Evolutionary conservation across 768 basidiomycete genomes (phyloP).

Genomic region (Tricholoma matsutake): DNA sequence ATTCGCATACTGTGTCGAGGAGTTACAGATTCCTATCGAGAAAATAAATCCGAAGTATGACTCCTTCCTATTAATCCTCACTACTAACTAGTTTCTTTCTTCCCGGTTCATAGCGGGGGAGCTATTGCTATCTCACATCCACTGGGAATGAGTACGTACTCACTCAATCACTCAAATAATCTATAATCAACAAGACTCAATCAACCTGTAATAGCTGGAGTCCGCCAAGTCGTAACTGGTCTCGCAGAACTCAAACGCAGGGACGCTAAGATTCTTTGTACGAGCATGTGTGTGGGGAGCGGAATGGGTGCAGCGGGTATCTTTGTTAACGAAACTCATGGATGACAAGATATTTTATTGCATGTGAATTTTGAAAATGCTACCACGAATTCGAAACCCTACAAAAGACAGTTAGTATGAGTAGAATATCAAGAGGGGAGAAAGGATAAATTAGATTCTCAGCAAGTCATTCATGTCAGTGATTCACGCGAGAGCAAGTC

Average conservation of each 20-base stretch:
- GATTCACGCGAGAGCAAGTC: constrained; percentile 42
- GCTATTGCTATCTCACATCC: constrained; percentile 84
- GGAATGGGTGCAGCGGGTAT: constrained; percentile 88
- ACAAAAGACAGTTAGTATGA: constrained; percentile 1
- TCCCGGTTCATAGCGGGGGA: constrained; percentile 59
- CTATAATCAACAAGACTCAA: constrained; percentile 9
- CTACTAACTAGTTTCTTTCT: neutral
- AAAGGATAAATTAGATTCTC: constrained; percentile 51
- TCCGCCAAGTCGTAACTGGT: constrained; percentile 87
- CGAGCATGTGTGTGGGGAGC: constrained; percentile 76
- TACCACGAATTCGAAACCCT: neutral
- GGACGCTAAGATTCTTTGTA: constrained; percentile 69
- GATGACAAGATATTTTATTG: neutral
- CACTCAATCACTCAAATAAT: neutral
- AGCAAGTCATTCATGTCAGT: constrained; percentile 86
- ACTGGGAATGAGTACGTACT: constrained; percentile 70
- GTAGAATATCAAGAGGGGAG: neutral
- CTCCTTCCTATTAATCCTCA: neutral
- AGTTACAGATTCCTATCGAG: constrained; percentile 69
- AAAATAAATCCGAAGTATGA: constrained; percentile 85
- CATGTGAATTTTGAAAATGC: neutral
- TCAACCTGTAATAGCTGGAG: constrained; percentile 53
- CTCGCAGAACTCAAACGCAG: constrained; percentile 74
- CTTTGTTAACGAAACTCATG: constrained; percentile 65
- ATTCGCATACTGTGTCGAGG: constrained; percentile 88